Percentiles rank a stretch among this genome's conserved stretches.
Evolutionary conservation across 306 rosid genomes (phyloP).

Genomic region (Canavalia gladiata): DNA sequence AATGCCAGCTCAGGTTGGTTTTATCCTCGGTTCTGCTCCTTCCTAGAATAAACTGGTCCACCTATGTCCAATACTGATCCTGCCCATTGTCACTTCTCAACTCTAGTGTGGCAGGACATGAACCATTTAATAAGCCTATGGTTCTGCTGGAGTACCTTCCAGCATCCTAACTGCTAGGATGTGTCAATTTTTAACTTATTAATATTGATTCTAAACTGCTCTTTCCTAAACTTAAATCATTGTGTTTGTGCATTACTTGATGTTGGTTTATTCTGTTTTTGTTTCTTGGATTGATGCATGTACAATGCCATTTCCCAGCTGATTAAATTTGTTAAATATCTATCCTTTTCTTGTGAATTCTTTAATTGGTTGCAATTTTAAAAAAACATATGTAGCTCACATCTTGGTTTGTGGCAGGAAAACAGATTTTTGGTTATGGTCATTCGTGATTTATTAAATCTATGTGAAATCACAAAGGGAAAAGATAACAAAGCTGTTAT

Average conservation of each 20-base stretch:
- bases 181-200: no score
- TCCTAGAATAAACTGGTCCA: background rate
- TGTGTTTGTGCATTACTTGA: background rate
- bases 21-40: background rate
- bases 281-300: background rate
- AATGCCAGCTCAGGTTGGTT: no score
- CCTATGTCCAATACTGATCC: background rate
- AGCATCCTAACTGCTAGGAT: no score
- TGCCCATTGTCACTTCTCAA: slow-evolving; percentile 2
- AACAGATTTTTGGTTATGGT: slow-evolving; percentile 98
- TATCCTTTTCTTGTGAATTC: slow-evolving; percentile 31
- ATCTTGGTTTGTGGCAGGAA: slow-evolving; percentile 71
- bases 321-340: slow-evolving; percentile 19
- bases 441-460: slow-evolving; percentile 89
- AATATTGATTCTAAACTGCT: background rate
- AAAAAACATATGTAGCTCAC: slow-evolving; percentile 8
- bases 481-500: slow-evolving; percentile 98
- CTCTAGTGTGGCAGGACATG: no score
- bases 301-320: background rate
- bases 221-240: background rate
- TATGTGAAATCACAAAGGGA: slow-evolving; percentile 97
- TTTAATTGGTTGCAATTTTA: background rate
- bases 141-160: no score
- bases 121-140: no score
- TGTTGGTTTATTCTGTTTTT: background rate